Percentiles rank a stretch among this genome's conserved stretches.
Conservation (phyloP, 2,329 filamentous ascomycete species). For the Diaporthe vexans region DNA sequence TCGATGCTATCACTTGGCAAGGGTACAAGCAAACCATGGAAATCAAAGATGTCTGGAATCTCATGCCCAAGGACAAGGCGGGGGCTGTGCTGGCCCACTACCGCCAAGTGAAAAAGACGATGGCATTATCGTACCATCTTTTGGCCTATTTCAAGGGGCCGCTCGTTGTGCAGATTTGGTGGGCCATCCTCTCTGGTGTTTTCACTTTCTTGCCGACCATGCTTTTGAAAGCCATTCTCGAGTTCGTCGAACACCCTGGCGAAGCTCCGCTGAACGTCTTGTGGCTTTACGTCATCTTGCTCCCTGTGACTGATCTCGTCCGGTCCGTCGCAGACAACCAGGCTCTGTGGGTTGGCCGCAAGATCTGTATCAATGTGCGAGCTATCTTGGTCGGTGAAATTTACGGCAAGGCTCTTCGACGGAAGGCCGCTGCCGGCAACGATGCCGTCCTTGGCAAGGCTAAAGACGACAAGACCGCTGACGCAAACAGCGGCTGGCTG, state of each 20-base stretch:
- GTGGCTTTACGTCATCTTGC: slow-evolving; percentile 94
- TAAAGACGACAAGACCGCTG: slow-evolving; percentile 52
- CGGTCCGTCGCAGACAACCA: slow-evolving; percentile 88
- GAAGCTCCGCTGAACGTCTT: slow-evolving; percentile 85
- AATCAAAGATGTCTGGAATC: slow-evolving; percentile 90
- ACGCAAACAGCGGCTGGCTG: slow-evolving; percentile 58
- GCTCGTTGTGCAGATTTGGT: slow-evolving; percentile 82
- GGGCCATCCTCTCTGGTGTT: slow-evolving; percentile 83
- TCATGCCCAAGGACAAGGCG: slow-evolving; percentile 90
- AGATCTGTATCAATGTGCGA: slow-evolving; percentile 91
- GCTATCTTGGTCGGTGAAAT: slow-evolving; percentile 98
- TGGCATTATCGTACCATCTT: slow-evolving; percentile 83
- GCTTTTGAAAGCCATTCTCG: slow-evolving; percentile 89
- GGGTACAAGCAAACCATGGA: slow-evolving; percentile 90
- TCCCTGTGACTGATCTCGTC: slow-evolving; percentile 85
- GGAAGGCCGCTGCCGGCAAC: slow-evolving; percentile 84
- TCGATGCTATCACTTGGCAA: slow-evolving; percentile 89
- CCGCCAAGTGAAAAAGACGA: slow-evolving; percentile 86
- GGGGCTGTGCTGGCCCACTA: slow-evolving; percentile 84
- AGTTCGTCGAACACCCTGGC: slow-evolving; percentile 90
- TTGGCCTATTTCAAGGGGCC: slow-evolving; percentile 85
- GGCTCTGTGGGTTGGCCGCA: slow-evolving; percentile 92
- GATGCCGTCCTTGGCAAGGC: slow-evolving; percentile 79
- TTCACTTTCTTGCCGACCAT: slow-evolving; percentile 94
- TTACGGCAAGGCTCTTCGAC: slow-evolving; percentile 93